A percentile compares a stretch with the other conserved stretches of the same genome.
These are phyloP conservation scores for Lipomyces yarrowii DNA, from an alignment of 1,139 yeast genomes.

Conservation along the genomic window DNA sequence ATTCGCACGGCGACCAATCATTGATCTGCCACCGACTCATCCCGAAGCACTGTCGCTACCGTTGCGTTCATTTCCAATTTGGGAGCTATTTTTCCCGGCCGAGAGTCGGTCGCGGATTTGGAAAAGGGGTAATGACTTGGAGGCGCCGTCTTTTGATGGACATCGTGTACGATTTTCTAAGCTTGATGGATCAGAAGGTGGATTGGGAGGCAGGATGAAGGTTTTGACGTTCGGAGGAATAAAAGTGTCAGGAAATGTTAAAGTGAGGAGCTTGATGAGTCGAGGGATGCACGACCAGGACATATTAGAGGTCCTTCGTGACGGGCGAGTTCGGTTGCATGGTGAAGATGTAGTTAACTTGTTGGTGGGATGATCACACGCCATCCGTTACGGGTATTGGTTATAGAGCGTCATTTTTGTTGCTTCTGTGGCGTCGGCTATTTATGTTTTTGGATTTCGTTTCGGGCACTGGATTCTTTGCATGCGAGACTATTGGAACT, in stretches of 20 bases:
- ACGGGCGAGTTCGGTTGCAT: constrained; percentile 23
- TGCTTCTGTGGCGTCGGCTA: background rate
- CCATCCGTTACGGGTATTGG: background rate
- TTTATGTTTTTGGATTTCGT: background rate
- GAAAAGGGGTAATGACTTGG: constrained; percentile 20
- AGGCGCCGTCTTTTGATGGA: constrained; percentile 28
- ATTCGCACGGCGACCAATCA: constrained; percentile 11
- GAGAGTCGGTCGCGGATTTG: constrained; percentile 12
- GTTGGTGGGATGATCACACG: constrained; percentile 10
- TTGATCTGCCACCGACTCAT: constrained; percentile 28
- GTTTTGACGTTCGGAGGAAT: constrained; percentile 22
- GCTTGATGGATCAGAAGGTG: constrained; percentile 5
- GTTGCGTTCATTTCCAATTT: constrained; percentile 11
- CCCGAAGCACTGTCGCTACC: constrained; percentile 27
- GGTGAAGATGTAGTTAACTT: constrained; percentile 28
- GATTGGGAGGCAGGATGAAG: constrained; percentile 8
- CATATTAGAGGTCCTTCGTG: constrained; percentile 16
- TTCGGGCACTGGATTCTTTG: background rate
- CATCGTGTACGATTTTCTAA: constrained; percentile 26
- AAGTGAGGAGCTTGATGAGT: constrained; percentile 21
- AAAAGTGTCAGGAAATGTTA: constrained; percentile 25
- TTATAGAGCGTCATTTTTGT: background rate
- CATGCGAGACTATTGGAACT: background rate
- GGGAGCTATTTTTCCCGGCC: constrained; percentile 27
- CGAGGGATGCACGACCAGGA: constrained; percentile 19